Evolutionary conservation across 2,329 filamentous ascomycete genomes (phyloP), one percentile per base, ranked within the genome.

Genomic region (Sarocladiaceae sp.): DNA sequence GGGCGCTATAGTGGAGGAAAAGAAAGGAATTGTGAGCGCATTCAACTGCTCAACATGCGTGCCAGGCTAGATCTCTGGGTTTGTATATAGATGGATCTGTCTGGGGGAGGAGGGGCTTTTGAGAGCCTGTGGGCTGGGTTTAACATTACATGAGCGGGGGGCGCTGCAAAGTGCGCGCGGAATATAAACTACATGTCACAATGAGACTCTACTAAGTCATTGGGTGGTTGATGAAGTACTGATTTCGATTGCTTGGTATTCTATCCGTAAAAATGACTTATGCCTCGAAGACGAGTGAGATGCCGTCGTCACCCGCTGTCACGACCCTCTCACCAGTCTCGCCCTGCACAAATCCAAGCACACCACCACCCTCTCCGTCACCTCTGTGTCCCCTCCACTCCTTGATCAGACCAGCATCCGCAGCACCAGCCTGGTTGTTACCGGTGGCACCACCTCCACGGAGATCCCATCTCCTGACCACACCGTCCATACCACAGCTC

Each of bases 311-410:
- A 22, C 94, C 94, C 2, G 91, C 94, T 5, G 94, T 97, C 4
- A 96, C 80, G 47, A 97, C 76, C 58, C 84, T 78, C 67, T 84
- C 82, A 0, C 90, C 90, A 3, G 76, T 80, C 65, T 85, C 78
- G 6, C 85, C 84, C 69, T 97, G 91, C 50, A 96, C 92, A 65
- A 97, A 99, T 0, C 87, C 92, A 59, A 97, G 71, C 8, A 97
- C 86, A 51, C 93, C 93, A 29, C 92, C 93, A 20, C 90, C 86
- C 71, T 94, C 90, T 12, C 90, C 88, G 64, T 89, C 83, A 26
- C 92, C 85, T 60, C 89, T 69, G 67, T 99, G 94, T 0, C 94
- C 94, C 68, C 80, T 90, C 92, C 92, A 97, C 70, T 97, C 92
- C 57, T 85, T 87, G 22, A 90, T 72, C 50, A 96, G 72, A 0